These are phyloP conservation scores for Colletotrichum viniferum DNA, from an alignment of 2,329 filamentous ascomycete species.

Conservation along the genomic window DNA sequence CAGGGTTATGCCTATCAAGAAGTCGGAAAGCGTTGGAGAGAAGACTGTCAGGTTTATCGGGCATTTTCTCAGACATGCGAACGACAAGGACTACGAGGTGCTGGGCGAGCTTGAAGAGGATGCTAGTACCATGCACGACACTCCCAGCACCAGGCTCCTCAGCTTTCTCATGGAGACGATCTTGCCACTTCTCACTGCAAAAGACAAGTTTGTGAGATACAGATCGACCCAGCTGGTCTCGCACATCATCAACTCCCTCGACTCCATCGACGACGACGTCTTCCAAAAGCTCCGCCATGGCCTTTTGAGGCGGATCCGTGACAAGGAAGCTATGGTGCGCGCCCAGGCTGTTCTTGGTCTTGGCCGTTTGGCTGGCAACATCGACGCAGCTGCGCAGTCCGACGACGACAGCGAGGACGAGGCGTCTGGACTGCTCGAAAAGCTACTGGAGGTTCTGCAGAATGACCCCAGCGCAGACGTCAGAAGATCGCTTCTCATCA, in stretches of 20 bases:
- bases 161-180: slow-evolving; percentile 75
- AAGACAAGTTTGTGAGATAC: slow-evolving; percentile 93
- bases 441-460: slow-evolving; percentile 85
- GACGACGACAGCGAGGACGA: slow-evolving; percentile 72
- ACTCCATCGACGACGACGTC: slow-evolving; percentile 89
- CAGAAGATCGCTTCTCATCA: slow-evolving; percentile 83
- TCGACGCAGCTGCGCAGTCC: slow-evolving; percentile 71
- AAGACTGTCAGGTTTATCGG: slow-evolving; percentile 84
- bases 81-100: slow-evolving; percentile 73
- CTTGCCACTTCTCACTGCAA: slow-evolving; percentile 78
- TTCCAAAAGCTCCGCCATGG: slow-evolving; percentile 83
- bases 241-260: slow-evolving; percentile 89
- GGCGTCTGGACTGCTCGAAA: slow-evolving; percentile 75
- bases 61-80: slow-evolving; percentile 78
- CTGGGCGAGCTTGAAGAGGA: slow-evolving; percentile 70
- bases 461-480: slow-evolving; percentile 96
- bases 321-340: slow-evolving; percentile 92
- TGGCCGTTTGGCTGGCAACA: slow-evolving; percentile 81
- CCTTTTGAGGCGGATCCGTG: slow-evolving; percentile 83
- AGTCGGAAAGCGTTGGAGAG: slow-evolving; percentile 88
- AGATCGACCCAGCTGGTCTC: slow-evolving; percentile 88
- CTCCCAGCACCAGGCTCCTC: slow-evolving; percentile 81
- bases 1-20: slow-evolving; percentile 85
- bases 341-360: slow-evolving; percentile 91
- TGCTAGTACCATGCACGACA: slow-evolving; percentile 76